Evolutionary conservation across 768 basidiomycete genomes (phyloP).

Genomic region (Ramaria sp.): DNA sequence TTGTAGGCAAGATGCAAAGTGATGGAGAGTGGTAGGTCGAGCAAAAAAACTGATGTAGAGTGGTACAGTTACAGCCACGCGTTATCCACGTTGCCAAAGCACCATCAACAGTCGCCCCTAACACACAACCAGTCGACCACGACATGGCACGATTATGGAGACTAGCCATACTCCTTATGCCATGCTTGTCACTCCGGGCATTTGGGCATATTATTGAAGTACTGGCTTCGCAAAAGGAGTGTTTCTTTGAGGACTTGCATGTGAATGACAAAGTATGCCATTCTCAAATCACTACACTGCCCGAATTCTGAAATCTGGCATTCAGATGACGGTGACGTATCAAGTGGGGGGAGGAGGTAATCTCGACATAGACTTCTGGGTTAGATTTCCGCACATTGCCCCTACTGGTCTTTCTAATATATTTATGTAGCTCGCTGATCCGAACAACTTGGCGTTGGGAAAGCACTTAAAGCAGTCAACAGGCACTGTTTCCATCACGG

Average conservation of each 20-base stretch:
- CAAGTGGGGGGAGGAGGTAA: constrained; percentile 97
- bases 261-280: constrained; percentile 70
- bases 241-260: constrained; percentile 93
- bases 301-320: neutral
- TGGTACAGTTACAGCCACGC: neutral
- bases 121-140: neutral
- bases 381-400: constrained; percentile 22
- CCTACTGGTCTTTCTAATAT: constrained; percentile 7
- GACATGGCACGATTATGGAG: constrained; percentile 31
- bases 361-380: constrained; percentile 97
- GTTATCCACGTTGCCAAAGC: constrained; percentile 3
- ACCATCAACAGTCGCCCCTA: neutral
- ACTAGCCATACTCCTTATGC: constrained; percentile 33
- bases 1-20: neutral
- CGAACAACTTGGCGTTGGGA: constrained; percentile 51
- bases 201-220: constrained; percentile 67
- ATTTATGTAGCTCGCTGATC: constrained; percentile 62
- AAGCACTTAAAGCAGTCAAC: constrained; percentile 84
- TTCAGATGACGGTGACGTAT: constrained; percentile 96
- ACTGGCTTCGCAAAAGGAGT: constrained; percentile 74
- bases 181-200: constrained; percentile 26
- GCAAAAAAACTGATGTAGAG: neutral
- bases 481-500: constrained; percentile 80
- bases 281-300: neutral
- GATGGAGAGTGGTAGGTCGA: neutral